Conservation (phyloP, 768 basidiomycete genomes). For the Leccinum subgranulosum region DNA sequence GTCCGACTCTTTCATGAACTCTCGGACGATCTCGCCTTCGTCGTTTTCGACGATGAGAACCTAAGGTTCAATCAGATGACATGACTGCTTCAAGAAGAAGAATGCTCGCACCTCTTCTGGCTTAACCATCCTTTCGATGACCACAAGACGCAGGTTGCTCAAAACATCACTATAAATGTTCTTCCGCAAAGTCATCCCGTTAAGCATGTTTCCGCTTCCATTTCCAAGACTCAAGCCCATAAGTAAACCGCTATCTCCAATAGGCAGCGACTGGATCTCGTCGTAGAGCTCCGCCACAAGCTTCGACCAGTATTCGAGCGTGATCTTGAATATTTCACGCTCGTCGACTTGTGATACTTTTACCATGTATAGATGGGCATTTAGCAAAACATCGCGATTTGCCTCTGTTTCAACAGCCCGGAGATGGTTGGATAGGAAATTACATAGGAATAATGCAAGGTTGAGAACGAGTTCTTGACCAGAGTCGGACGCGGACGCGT, state of each 20-base stretch:
- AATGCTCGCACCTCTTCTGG: constrained; percentile 81
- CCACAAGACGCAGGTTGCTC: constrained; percentile 89
- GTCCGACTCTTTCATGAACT: constrained; percentile 98
- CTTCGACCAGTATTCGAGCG: constrained; percentile 95
- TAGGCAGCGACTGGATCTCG: constrained; percentile 90
- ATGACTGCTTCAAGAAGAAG: neutral
- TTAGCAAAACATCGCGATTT: constrained; percentile 90
- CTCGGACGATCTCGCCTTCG: constrained; percentile 98
- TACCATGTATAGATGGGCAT: constrained; percentile 97
- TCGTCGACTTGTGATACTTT: constrained; percentile 98
- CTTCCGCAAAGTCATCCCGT: constrained; percentile 80
- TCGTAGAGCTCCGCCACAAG: constrained; percentile 96
- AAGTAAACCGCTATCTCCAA: constrained; percentile 79
- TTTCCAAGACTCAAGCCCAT: constrained; percentile 84
- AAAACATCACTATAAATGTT: constrained; percentile 95
- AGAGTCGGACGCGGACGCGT: constrained; percentile 81
- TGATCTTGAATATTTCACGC: constrained; percentile 99
- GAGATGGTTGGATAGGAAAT: constrained; percentile 92
- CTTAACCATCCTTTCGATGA: constrained; percentile 99
- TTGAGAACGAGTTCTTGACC: constrained; percentile 98
- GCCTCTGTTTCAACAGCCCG: constrained; percentile 90
- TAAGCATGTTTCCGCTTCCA: constrained; percentile 62
- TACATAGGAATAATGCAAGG: constrained; percentile 94
- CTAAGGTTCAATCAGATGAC: constrained; percentile 38
- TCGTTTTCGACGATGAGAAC: constrained; percentile 99